Base-by-base conservation (phyloP, 106 monocot species). In the Vanilla planifolia region DNA sequence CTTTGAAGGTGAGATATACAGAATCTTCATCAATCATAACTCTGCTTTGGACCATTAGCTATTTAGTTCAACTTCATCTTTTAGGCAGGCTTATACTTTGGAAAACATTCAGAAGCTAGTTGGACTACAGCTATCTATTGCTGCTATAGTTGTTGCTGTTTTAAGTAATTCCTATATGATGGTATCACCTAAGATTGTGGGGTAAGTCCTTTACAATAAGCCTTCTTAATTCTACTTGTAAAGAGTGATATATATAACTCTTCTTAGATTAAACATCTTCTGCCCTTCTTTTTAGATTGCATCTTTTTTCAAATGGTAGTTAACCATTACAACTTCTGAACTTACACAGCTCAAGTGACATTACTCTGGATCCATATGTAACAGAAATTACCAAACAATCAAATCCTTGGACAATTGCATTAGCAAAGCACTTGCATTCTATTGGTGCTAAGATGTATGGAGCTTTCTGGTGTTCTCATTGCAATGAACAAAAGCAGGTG, bases 391-490 rank as follows among this genome's bases (percentile, higher is more conserved):
- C 78, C 55, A 77, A 70, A 50, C 34, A 77, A 73, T 98, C 96
- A 57, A 84, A 71, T 55, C 77, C 86, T 55, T 88, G 76, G 63
- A 69, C 84, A 42, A 72, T 98, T 55, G 74, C 90, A 53, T 86
- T 98, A 63, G 96, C 96, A 55, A 79, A 84, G 50, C 84, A 91
- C 68, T 67, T 98, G 48, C 75, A 68, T 15, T 76, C 87, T 15
- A 75, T 98, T 55, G 96, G 91, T 42, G 96, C 96, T 66, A 98
- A 88, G 63, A 88, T 98, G 96, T 98, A 98, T 81, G 96, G 96
- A 17, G 96, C 96, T 53, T 98, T 98, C 60, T 98, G 96, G 96
- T 98, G 96, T 73, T 79, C 96, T 67, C 96, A 98, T 73, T 98
- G 96, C 66, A 68, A 66, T 39, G 96, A 98, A 65, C 96, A 98